Conservation (phyloP, 2,329 filamentous ascomycete species). For the Paecilomyces dactylethromorphus region DNA sequence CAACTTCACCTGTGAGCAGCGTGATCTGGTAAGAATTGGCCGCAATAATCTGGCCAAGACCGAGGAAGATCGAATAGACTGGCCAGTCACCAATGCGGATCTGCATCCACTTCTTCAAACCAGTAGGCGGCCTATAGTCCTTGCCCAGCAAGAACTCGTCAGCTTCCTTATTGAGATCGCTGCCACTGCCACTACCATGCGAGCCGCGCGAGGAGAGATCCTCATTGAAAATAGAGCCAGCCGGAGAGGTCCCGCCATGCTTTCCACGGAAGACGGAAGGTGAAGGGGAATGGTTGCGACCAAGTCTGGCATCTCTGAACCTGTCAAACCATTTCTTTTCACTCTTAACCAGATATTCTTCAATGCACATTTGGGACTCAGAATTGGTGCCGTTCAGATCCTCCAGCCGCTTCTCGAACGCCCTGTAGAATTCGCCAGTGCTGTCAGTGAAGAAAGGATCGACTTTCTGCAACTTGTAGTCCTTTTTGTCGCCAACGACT, state of each 20-base stretch:
- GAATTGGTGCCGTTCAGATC: slow-evolving; percentile 52
- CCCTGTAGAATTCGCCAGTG: slow-evolving; percentile 54
- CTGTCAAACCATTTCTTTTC: slow-evolving; percentile 62
- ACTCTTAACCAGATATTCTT: slow-evolving; percentile 57
- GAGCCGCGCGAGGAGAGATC: slow-evolving; percentile 23
- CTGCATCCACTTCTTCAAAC: slow-evolving; percentile 50
- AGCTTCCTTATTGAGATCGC: slow-evolving; percentile 31
- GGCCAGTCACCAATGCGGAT: slow-evolving; percentile 59
- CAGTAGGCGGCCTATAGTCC: slow-evolving; percentile 52
- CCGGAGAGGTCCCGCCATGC: slow-evolving; percentile 25
- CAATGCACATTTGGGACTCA: slow-evolving; percentile 55
- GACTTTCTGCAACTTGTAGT: slow-evolving; percentile 59
- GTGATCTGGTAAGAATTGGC: slow-evolving; percentile 64
- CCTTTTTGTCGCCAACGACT: slow-evolving; percentile 55
- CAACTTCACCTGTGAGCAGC: slow-evolving; percentile 57
- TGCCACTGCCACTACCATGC: slow-evolving; percentile 24
- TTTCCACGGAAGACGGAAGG: slow-evolving; percentile 26
- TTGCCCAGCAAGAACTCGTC: slow-evolving; percentile 52
- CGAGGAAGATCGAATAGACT: slow-evolving; percentile 55
- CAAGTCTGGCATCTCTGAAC: slow-evolving; percentile 54
- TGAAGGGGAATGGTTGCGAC: slow-evolving; percentile 39
- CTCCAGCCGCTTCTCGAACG: slow-evolving; percentile 53
- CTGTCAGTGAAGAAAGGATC: slow-evolving; percentile 63
- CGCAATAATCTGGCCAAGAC: slow-evolving; percentile 57
- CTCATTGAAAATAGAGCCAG: slow-evolving; percentile 36